Conservation (phyloP, 176 grass and related monocot species). For the Lolium perenne region DNA sequence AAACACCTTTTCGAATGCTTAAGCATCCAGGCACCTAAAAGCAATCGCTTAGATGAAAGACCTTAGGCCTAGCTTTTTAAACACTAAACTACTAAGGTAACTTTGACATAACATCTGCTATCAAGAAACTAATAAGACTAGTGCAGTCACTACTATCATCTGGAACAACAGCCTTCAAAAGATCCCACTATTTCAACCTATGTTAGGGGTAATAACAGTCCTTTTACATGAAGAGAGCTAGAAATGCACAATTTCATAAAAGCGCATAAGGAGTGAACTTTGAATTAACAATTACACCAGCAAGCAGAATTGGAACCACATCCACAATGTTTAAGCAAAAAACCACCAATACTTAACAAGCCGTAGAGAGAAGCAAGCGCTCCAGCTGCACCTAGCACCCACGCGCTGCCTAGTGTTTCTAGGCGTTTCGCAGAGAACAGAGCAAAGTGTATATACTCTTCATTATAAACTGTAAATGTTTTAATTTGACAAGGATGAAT, state of each 20-base stretch:
- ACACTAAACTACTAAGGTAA: constrained; percentile 1
- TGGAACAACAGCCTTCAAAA: background rate
- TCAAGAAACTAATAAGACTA: constrained; percentile 4
- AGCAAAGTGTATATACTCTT: background rate
- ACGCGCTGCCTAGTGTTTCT: background rate
- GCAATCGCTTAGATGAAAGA: background rate
- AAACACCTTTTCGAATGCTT: background rate
- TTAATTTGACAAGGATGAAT: background rate
- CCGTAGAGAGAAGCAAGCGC: background rate
- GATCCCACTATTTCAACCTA: background rate
- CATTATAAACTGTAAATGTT: background rate
- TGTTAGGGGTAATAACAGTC: background rate
- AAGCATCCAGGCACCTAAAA: background rate
- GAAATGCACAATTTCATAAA: background rate
- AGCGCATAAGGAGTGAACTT: background rate
- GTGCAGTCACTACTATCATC: background rate
- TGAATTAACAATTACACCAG: background rate
- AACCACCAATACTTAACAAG: no score
- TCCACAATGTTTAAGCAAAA: no score
- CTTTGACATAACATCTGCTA: background rate
- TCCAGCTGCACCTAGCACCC: no score
- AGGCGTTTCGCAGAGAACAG: background rate
- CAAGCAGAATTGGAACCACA: background rate
- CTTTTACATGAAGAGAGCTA: background rate
- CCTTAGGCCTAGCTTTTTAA: background rate